Evolutionary conservation across 768 basidiomycete genomes (phyloP), one percentile per base, ranked within the genome.

Genomic region (Leccinum arenicola): DNA sequence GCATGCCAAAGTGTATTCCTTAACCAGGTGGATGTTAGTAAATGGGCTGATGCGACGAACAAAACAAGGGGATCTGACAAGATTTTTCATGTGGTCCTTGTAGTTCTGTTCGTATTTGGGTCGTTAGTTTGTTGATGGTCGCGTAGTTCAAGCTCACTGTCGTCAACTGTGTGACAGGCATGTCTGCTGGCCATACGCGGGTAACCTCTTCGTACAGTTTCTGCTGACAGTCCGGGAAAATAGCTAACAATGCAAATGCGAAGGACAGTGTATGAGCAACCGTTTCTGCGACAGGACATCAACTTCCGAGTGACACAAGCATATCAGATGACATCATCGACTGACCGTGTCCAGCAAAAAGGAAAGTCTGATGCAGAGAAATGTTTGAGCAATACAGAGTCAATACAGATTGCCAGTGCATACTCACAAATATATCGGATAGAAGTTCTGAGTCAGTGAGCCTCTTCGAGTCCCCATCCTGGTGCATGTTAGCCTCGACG

Each of bases 271-370:
- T 70, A 60, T 82, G 77, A 3, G 81, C 74, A 1, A 78, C 74
- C 0, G 81, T 83, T 66, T 83, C 81, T 82, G 56, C 0, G n/a
- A 8, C 15, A 29, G 17, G n/a, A 40, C 10, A 29, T 72, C 31
- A 70, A 35, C 23, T 21, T 45, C 25, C 55, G 12, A 53, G 15
- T 29, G 27, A 8, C 15, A 0, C 2, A 31, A 7, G 21, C 2
- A 31, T 12, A 2, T 7, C 29, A 49, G 15, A 45, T 29, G 8
- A 17, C 19, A 17, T 33, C 3, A 12, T 54, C 33, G 17, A 49
- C 71, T 7, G 54, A 78, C 81, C 80, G 64, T 81, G 80, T 11
- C 80, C 82, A 17, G 80, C 80, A 27, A 83, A 64, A 31, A 81
- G 72, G 63, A 82, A 82, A 3, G 68, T 63, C 82, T 82, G 31